phyloP scores from a whole-genome alignment of 2,329 filamentous ascomycete genomes.

The Clarireedia hainanense region DNA sequence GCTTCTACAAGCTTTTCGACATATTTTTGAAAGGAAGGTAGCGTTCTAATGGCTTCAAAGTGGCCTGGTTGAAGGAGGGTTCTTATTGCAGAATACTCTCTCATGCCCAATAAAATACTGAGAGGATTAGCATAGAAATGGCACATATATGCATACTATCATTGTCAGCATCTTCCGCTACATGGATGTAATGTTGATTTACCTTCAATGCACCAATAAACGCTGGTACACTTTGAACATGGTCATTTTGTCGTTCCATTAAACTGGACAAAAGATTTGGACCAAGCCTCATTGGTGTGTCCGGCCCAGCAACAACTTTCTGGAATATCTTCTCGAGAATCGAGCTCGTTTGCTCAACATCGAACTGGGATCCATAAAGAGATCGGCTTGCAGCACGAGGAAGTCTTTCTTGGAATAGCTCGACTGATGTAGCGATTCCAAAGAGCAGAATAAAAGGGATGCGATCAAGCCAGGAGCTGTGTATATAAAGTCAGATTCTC shows the following conservation, averaged over 20 bases:
- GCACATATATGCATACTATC: constrained; percentile 75
- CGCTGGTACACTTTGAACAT: constrained; percentile 66
- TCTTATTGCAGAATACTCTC: constrained; percentile 27
- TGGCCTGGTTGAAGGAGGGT: constrained; percentile 48
- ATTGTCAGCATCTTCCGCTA: constrained; percentile 10
- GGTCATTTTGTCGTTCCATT: constrained; percentile 66
- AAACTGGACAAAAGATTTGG: constrained; percentile 53
- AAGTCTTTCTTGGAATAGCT: constrained; percentile 68
- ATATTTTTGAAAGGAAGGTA: constrained; percentile 58
- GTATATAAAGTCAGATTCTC: constrained; percentile 3
- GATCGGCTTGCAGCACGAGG: constrained; percentile 59
- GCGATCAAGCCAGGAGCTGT: constrained; percentile 60
- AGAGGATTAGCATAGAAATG: constrained; percentile 76
- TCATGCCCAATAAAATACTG: constrained; percentile 48
- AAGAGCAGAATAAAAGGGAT: constrained; percentile 73
- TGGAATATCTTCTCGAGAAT: constrained; percentile 68
- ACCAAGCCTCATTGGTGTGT: constrained; percentile 55
- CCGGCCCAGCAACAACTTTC: constrained; percentile 50
- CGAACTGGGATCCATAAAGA: constrained; percentile 65
- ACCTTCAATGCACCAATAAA: constrained; percentile 66
- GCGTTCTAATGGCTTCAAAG: constrained; percentile 57
- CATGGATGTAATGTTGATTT: constrained; percentile 12
- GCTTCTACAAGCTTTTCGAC: constrained; percentile 42
- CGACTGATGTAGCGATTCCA: constrained; percentile 73
- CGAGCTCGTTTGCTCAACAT: constrained; percentile 64